phyloP scores from a whole-genome alignment of 2,329 filamentous ascomycete genomes.

The Ophiostoma piceae region DNA sequence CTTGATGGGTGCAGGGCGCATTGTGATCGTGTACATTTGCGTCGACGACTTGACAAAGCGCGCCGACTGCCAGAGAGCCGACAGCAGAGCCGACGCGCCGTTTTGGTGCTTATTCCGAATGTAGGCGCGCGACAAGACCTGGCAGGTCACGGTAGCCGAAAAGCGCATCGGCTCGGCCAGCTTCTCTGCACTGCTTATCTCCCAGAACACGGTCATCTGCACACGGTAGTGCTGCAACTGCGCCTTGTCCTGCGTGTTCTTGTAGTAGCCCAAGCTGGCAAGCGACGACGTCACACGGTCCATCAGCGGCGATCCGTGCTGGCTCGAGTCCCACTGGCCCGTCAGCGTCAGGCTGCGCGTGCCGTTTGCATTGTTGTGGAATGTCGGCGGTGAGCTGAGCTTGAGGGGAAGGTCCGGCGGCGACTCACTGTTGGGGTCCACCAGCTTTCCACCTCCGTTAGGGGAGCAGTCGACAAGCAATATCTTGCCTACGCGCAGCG shows the following conservation, averaged over 20 bases:
- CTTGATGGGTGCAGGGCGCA: slow-evolving; percentile 86
- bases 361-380: slow-evolving; percentile 83
- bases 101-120: slow-evolving; percentile 3
- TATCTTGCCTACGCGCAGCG: slow-evolving; percentile 72
- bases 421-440: slow-evolving; percentile 12
- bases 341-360: slow-evolving; percentile 79
- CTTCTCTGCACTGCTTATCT: slow-evolving; percentile 66
- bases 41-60: slow-evolving; percentile 83
- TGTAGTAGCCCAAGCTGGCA: slow-evolving; percentile 3
- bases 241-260: neutral
- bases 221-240: slow-evolving; percentile 73
- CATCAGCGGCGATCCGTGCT: slow-evolving; percentile 87
- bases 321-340: slow-evolving; percentile 95
- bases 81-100: slow-evolving; percentile 74
- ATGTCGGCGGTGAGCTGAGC: slow-evolving; percentile 68
- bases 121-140: slow-evolving; percentile 73
- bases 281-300: slow-evolving; percentile 71
- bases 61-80: slow-evolving; percentile 77
- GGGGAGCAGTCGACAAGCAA: slow-evolving; percentile 71
- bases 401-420: slow-evolving; percentile 67
- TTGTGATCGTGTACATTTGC: slow-evolving; percentile 76
- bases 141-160: slow-evolving; percentile 70
- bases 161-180: slow-evolving; percentile 87
- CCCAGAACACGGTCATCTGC: slow-evolving; percentile 81
- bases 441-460: slow-evolving; percentile 51